A percentile compares a stretch with the other conserved stretches of the same genome.
Conservation (phyloP, 768 basidiomycete genomes). For the Leccinum rimulosum region DNA sequence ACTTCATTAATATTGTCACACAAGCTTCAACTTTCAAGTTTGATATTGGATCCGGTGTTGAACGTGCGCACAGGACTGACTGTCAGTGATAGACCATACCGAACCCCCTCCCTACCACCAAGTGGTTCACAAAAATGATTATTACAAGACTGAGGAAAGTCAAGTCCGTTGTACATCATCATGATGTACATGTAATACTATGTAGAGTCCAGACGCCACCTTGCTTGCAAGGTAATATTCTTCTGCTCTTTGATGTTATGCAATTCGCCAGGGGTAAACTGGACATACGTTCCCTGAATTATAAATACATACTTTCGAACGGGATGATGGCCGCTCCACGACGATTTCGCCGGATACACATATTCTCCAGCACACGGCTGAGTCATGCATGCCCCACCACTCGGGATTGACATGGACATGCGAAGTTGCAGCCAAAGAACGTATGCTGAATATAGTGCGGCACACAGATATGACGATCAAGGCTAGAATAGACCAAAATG, state of each 20-base stretch:
- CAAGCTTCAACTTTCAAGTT: too few relatives aligned
- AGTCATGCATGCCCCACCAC: constrained; percentile 44
- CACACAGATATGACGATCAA: constrained; percentile 24
- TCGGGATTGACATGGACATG: constrained; percentile 42
- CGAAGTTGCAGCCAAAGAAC: constrained; percentile 39
- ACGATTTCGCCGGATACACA: constrained; percentile 6
- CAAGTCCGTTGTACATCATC: too few relatives aligned
- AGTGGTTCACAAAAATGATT: too few relatives aligned
- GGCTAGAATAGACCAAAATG: too few relatives aligned
- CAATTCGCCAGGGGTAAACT: background rate
- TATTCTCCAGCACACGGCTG: constrained; percentile 28
- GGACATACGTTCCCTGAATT: background rate
- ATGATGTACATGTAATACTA: too few relatives aligned
- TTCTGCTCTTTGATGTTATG: background rate
- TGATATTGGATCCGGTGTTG: too few relatives aligned
- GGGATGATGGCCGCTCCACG: background rate
- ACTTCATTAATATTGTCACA: too few relatives aligned
- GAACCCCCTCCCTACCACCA: too few relatives aligned
- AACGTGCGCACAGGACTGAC: too few relatives aligned
- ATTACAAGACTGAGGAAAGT: too few relatives aligned
- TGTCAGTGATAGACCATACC: too few relatives aligned
- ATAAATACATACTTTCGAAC: background rate
- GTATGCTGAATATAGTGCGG: constrained; percentile 39
- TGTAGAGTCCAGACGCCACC: too few relatives aligned
- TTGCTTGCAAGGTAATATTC: background rate